A percentile compares a stretch with the other conserved stretches of the same genome.
phyloP scores from a whole-genome alignment of 2,329 filamentous ascomycete genomes.

The Aspergillus sp. region DNA sequence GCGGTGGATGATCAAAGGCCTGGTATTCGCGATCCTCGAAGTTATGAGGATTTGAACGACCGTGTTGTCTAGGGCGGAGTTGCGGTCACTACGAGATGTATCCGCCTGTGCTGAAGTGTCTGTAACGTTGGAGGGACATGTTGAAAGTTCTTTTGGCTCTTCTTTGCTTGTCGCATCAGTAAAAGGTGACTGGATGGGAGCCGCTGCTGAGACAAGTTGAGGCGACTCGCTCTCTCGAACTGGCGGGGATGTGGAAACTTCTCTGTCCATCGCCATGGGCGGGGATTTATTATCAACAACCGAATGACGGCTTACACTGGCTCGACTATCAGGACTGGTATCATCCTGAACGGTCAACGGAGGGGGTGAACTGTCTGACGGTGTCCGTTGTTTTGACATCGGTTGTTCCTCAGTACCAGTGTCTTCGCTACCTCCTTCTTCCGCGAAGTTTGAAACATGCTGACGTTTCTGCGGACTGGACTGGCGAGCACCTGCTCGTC shows the following conservation, averaged over 20 bases:
- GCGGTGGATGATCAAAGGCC: slow-evolving; percentile 66
- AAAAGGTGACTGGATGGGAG: neutral
- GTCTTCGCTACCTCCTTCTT: neutral
- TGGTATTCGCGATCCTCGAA: slow-evolving; percentile 66
- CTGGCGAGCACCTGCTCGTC: slow-evolving; percentile 15
- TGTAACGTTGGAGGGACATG: neutral
- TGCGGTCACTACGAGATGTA: slow-evolving; percentile 1
- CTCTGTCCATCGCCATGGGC: neutral
- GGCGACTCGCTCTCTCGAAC: neutral
- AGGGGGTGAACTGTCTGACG: neutral
- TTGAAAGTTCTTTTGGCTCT: neutral
- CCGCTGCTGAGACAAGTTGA: neutral
- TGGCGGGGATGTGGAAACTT: neutral
- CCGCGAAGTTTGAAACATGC: slow-evolving; percentile 26
- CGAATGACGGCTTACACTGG: neutral
- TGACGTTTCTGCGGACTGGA: slow-evolving; percentile 27
- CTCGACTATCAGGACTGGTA: neutral
- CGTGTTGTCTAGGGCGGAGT: slow-evolving; percentile 46
- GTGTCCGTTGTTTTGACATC: neutral
- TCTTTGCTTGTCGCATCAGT: neutral
- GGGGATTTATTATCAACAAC: neutral
- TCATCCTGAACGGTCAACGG: neutral
- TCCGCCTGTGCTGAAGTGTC: neutral
- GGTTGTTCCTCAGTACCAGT: neutral
- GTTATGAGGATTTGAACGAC: slow-evolving; percentile 69